These are phyloP conservation scores for Citrus reticulata DNA, from an alignment of 345 rosid genomes.

Conservation along the genomic window DNA sequence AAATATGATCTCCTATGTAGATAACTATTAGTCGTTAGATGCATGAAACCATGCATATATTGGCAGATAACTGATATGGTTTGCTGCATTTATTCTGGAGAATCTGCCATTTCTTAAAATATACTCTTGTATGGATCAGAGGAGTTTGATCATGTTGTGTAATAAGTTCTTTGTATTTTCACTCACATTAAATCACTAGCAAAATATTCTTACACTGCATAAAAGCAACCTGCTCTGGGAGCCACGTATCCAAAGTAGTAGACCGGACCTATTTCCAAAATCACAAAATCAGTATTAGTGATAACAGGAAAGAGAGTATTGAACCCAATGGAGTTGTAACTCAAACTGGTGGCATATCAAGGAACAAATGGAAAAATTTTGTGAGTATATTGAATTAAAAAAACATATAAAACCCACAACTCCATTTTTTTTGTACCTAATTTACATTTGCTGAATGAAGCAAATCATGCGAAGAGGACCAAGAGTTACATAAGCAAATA, in stretches of 20 bases:
- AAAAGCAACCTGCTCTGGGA: conserved; percentile 84
- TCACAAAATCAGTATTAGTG: conserved; percentile 11
- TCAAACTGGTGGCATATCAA: background rate
- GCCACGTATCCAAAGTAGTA: conserved; percentile 81
- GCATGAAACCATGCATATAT: no score
- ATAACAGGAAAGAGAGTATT: background rate
- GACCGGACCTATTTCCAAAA: conserved; percentile 70
- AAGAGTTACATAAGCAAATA: background rate
- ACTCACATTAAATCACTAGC: background rate
- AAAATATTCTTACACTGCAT: conserved; percentile 61
- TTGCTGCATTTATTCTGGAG: background rate
- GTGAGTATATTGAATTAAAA: background rate
- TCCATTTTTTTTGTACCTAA: background rate
- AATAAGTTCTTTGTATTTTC: background rate
- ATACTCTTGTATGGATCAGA: background rate
- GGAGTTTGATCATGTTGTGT: background rate
- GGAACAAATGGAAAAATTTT: background rate
- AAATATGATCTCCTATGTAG: background rate
- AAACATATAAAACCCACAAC: background rate
- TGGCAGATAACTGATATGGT: background rate
- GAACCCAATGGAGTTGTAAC: background rate
- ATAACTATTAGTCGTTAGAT: background rate
- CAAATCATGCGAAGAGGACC: background rate
- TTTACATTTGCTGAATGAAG: no score
- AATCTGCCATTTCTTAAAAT: background rate